These are phyloP conservation scores for Zygnema circumcarinatum DNA, from an alignment of 139 green algal species.

Conservation along the genomic window DNA sequence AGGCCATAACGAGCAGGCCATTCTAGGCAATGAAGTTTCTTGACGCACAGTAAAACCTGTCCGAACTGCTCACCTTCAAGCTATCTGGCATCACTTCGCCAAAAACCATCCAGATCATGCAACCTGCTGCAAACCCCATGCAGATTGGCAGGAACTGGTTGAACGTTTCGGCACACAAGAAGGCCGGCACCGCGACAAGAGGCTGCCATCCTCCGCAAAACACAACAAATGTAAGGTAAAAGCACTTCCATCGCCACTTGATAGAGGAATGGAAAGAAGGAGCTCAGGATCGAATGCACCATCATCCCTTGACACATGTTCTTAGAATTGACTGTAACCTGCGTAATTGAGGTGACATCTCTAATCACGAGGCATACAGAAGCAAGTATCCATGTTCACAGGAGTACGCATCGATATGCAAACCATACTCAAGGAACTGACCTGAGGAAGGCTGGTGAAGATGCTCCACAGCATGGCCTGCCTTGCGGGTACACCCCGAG, in stretches of 20 bases:
- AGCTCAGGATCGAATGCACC: constrained; percentile 71
- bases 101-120: constrained; percentile 99
- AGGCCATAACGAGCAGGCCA: no score
- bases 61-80: constrained; percentile 73
- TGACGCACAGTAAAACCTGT: no score
- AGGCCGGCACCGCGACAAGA: constrained; percentile 89
- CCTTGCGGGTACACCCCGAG: constrained; percentile 73
- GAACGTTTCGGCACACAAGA: constrained; percentile 94
- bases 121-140: constrained; percentile 95
- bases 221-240: background rate
- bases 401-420: no score
- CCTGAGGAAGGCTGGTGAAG: constrained; percentile 77
- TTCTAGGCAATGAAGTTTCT: no score
- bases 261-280: no score
- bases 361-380: no score
- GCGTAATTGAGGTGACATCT: no score
- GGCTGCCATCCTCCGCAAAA: constrained; percentile 34
- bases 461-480: constrained; percentile 85
- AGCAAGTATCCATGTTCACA: no score
- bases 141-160: constrained; percentile 83
- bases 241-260: constrained; percentile 15
- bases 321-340: no score
- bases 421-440: no score
- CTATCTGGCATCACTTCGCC: constrained; percentile 95
- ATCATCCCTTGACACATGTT: no score